These are phyloP conservation scores for Craterostigma plantagineum DNA, from an alignment of 257 asterid species.

Conservation along the genomic window DNA sequence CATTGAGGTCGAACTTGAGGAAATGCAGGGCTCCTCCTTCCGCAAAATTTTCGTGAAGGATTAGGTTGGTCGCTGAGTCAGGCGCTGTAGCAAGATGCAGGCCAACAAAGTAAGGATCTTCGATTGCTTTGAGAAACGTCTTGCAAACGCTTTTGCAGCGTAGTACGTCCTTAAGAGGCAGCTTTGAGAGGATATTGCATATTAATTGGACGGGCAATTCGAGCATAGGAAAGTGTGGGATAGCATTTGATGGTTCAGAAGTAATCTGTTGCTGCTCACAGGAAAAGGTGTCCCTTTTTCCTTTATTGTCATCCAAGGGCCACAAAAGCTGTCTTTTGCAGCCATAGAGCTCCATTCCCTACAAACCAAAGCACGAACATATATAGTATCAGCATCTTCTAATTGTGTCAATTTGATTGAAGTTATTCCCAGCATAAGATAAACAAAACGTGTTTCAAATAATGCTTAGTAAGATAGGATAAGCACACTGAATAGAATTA, in stretches of 20 bases:
- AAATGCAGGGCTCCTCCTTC: conserved; percentile 15
- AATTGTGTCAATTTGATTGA: no score
- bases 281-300: conserved; percentile 1
- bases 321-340: conserved; percentile 11
- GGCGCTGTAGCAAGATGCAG: conserved; percentile 24
- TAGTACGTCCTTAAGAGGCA: conserved; percentile 22
- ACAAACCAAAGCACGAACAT: not conserved
- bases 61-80: conserved; percentile 16
- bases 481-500: no score
- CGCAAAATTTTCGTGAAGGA: conserved; percentile 11
- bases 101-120: conserved; percentile 32
- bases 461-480: no score
- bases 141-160: conserved; percentile 21
- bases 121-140: conserved; percentile 17
- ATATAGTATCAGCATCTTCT: no score
- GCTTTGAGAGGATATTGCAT: conserved; percentile 32
- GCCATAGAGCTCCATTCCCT: conserved; percentile 11
- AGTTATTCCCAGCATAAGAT: no score
- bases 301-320: conserved; percentile 3
- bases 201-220: conserved; percentile 29
- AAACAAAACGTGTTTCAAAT: no score
- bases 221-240: conserved; percentile 14
- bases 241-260: conserved; percentile 3
- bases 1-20: conserved; percentile 19
- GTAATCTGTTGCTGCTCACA: conserved; percentile 3